phyloP scores from a whole-genome alignment of 2,329 filamentous ascomycete genomes.

The Xylariaceae sp. region DNA sequence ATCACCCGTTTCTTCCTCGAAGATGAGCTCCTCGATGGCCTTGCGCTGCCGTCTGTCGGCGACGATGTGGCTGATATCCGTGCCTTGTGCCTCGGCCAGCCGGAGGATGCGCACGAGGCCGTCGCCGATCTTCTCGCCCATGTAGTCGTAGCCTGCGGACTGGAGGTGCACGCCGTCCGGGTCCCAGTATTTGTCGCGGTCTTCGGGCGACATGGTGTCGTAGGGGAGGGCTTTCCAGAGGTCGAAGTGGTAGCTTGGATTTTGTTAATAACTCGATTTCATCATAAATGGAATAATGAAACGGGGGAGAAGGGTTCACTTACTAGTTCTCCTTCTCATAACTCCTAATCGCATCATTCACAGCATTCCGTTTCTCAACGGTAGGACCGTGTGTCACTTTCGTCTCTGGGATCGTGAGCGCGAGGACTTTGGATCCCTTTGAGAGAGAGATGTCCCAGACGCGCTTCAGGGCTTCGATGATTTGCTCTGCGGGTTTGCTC shows the following conservation, averaged over 20 bases:
- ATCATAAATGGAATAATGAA: too few species aligned
- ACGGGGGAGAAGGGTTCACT: constrained; percentile 27
- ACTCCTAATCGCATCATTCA: constrained; percentile 51
- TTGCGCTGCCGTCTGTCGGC: constrained; percentile 26
- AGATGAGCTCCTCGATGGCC: constrained; percentile 37
- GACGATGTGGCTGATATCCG: constrained; percentile 29
- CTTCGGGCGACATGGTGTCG: constrained; percentile 41
- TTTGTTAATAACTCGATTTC: too few species aligned
- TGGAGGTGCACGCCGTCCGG: constrained; percentile 55
- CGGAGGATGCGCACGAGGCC: constrained; percentile 44
- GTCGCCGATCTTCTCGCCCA: constrained; percentile 54
- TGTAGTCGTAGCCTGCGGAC: constrained; percentile 54
- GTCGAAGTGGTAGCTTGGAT: constrained; percentile 50
- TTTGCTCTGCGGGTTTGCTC: constrained; percentile 34
- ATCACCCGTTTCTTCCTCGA: constrained; percentile 48
- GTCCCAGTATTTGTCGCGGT: constrained; percentile 51
- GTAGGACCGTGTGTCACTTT: constrained; percentile 28
- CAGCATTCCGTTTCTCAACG: constrained; percentile 34
- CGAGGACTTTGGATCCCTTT: constrained; percentile 52
- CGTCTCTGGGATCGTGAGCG: constrained; percentile 58
- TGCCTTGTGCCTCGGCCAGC: constrained; percentile 30
- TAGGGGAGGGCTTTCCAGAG: constrained; percentile 51
- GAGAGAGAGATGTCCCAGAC: constrained; percentile 47
- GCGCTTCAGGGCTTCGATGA: constrained; percentile 45
- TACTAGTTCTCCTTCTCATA: constrained; percentile 50